Evolutionary conservation across 1,139 yeast genomes (phyloP).

Genomic region (Pneumocystis jirovecii): DNA sequence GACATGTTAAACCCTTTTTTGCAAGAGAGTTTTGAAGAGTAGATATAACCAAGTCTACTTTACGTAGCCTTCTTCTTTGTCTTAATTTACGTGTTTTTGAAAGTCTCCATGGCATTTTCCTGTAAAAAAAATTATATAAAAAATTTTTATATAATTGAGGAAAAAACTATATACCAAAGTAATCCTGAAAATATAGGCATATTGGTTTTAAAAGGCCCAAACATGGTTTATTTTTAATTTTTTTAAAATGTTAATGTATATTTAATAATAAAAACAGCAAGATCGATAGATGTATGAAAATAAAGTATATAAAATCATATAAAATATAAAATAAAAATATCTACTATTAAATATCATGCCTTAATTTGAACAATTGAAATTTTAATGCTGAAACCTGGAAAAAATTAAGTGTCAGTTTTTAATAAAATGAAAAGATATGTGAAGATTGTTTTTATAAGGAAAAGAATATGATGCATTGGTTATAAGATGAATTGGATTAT

Average conservation of each 20-base stretch:
- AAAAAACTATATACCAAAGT: not conserved
- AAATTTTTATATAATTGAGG: not conserved
- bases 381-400: not conserved
- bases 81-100: slow-evolving; percentile 69
- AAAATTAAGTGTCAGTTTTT: not conserved
- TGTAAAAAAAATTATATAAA: slow-evolving; percentile 10
- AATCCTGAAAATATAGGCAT: not conserved
- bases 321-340: not conserved
- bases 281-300: not conserved
- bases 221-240: not conserved
- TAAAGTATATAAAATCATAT: not conserved
- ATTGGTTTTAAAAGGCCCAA: not conserved
- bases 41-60: slow-evolving; percentile 67
- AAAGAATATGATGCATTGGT: not conserved
- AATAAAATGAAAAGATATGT: not conserved
- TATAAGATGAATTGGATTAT: not conserved
- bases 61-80: slow-evolving; percentile 64
- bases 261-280: not conserved
- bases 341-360: not conserved
- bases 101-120: slow-evolving; percentile 61
- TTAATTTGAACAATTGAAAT: not conserved
- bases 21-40: slow-evolving; percentile 51
- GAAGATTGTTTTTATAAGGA: not conserved
- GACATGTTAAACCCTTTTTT: slow-evolving; percentile 34
- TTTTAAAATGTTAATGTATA: not conserved